Base-by-base conservation (phyloP, 352 stramenopile species). In the Phytopythium sindhum region DNA sequence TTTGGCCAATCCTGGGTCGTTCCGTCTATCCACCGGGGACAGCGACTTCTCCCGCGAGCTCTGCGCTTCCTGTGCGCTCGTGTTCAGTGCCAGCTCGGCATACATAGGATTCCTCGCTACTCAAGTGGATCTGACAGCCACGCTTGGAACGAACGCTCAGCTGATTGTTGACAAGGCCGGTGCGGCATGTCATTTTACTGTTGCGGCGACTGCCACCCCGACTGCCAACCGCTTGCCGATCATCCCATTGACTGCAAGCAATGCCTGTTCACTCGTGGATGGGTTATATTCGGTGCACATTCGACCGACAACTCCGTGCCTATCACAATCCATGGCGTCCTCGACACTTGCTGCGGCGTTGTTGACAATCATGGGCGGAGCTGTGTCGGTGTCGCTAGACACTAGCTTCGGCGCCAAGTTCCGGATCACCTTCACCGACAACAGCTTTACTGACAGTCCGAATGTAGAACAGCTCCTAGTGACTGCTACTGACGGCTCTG, bases 341-440 rank as follows among this genome's bases (percentile, higher is more conserved):
- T 37, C 58, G 0, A 59, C 29, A 1, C 44, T 95, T 12, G 51
- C 72, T 24, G 65, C 71, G 7, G 69, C 63, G 9, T 52, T 95
- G 0, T 65, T 63, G 10, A 66, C 44, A 0, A 66, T 91, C 44
- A 74, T 95, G 21, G 63, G 76, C 29, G 81, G 96, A 47, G 68
- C 73, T 4, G 78, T 94, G 35, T 73, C 42, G 10, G 81, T 93
- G 29, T 88, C 77, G n/a, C 72, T 80, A 17, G 81, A 95, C 54
- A 69, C 77, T 14, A 70, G 24, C 26, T 70, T 86, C 45, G 84
- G 82, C 21, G 29, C 57, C 35, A 67, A 64, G 52, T 98, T 96
- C 62, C 77, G 84, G 17, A 83, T 98, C 28, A 98, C 93, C 4
- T 98, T 98, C 65, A 80, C 75, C 5, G 92, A 90, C 0, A 74